Base-by-base conservation (phyloP, 208 protist species). In the Novymonas esmeraldas region DNA sequence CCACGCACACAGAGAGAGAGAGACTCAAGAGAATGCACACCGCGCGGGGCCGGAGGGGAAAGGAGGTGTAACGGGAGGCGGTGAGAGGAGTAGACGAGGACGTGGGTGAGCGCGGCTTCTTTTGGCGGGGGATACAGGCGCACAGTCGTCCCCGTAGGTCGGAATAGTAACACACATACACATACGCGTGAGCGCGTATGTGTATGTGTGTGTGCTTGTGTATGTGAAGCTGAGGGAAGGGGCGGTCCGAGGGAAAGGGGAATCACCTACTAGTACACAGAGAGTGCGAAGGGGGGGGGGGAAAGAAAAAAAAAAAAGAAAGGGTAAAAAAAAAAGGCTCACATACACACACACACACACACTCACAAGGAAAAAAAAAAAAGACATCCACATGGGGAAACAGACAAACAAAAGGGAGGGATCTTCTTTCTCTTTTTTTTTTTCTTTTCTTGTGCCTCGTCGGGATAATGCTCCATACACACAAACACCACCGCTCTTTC, bases 341-440 rank as follows among this genome's bases (percentile, higher is more conserved):
- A 42, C 31, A 28, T 28, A 64, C 33, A 57, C 28, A 71, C 31
- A 65, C 48, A 34, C 51, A 41, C 51, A 56, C n/a, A n/a, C n/a
- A n/a, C n/a, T n/a, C n/a, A 57, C 20, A 31, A 26, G 6, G 26
- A 6, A 7, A 38, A 29, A 9, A 20, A 66, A 36, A 9, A 31
- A 14, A 44, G 13, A 22, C 46, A 18, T 11, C n/a, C 31, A 28
- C 42, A 64, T n/a, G n/a, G n/a, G n/a, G n/a, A n/a, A n/a, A n/a
- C 33, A 57, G 16, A 71, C 31, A 65, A 20, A 34, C 51, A 41
- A 26, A 56, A 13, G 42, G 42, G 18, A 9, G 2, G 18, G 42
- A 3, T 48, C 7, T 48, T n/a, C 18, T 48, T 48, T 20, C 22
- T 48, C 6, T 20, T 9, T 48, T 48, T 48, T 48, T 9, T 10